Percentiles rank a stretch among this genome's conserved stretches.
Conservation (phyloP, 139 green algal species). For the Coccomyxa sp. region DNA sequence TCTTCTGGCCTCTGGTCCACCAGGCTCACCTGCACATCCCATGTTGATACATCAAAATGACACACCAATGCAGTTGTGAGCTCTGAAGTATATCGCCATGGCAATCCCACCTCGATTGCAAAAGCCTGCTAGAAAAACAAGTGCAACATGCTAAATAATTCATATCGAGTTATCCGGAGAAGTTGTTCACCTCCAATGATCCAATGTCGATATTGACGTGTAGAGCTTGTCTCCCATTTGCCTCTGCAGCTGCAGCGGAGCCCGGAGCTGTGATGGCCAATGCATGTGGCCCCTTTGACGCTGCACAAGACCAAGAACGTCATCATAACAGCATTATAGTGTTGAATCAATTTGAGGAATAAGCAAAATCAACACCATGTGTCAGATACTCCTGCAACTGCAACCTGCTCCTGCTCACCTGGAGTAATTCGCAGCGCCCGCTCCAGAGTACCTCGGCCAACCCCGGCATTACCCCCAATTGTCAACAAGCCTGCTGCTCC, state of each 20-base stretch:
- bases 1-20: slow-evolving; percentile 73
- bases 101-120: not conserved
- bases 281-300: too few relatives aligned
- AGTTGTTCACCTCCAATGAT: not conserved
- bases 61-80: not conserved
- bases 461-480: slow-evolving; percentile 37
- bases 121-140: not conserved
- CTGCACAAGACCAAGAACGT: too few relatives aligned
- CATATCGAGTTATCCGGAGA: not conserved
- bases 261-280: too few relatives aligned
- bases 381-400: too few relatives aligned
- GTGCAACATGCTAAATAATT: not conserved
- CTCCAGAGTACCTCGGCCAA: slow-evolving; percentile 50
- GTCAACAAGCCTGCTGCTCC: slow-evolving; percentile 22
- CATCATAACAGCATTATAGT: too few relatives aligned
- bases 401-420: not conserved
- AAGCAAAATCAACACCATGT: too few relatives aligned
- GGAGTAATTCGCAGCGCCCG: slow-evolving; percentile 43
- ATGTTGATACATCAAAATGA: not conserved
- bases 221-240: not conserved
- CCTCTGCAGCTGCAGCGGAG: not conserved
- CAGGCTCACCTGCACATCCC: slow-evolving; percentile 52
- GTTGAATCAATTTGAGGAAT: too few relatives aligned
- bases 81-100: not conserved
- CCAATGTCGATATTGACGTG: not conserved